Evolutionary conservation across 768 basidiomycete species (phyloP), one percentile per base, ranked within the genome.

Genomic region (Rhodotorula paludigena): DNA sequence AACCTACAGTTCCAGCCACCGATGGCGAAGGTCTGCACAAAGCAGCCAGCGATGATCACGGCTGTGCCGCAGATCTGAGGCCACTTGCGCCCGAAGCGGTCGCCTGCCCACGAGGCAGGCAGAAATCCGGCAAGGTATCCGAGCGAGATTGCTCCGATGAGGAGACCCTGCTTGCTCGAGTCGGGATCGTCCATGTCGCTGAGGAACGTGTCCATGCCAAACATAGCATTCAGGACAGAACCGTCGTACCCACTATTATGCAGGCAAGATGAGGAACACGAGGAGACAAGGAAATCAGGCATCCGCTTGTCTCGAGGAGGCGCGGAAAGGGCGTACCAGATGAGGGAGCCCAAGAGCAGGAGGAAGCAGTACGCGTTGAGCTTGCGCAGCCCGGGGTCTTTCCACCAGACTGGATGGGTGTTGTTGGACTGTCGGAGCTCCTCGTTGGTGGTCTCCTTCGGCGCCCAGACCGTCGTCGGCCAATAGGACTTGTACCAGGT

Each of bases 171-270:
- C 28, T 39, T 44, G 35, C 36, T 35, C 1, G 62, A 21, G 38
- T 63, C 54, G 7, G 62, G 62, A 33, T 56, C 30, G 30, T 35
- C 39, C 48, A 53, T 39, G 51, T 61, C 60, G 10, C 6, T 21
- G 15, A 61, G 30, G 48, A 38, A 51, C 5, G 28, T 2, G 5
- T 5, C 36, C 28, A 51, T 20, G 28, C 39, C 30, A 20, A 61
- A 51, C 35, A 53, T 30, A 4, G 47, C 60, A 28, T n/a, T 30
- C 36, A 63, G 48, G n/a, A 63, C 20, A 15, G 35, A 38, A 2
- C 62, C 62, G 39, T 63, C 62, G 36, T 21, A 63, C 8, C 62
- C 54, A 12, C 53, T 49, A 30, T 25, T 18, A n/a, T n/a, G n/a
- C n/a, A n/a, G n/a, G n/a, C n/a, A n/a, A n/a, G n/a, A n/a, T n/a